Base-by-base conservation (phyloP, 2,329 filamentous ascomycete species). In the Botrytis tulipae region DNA sequence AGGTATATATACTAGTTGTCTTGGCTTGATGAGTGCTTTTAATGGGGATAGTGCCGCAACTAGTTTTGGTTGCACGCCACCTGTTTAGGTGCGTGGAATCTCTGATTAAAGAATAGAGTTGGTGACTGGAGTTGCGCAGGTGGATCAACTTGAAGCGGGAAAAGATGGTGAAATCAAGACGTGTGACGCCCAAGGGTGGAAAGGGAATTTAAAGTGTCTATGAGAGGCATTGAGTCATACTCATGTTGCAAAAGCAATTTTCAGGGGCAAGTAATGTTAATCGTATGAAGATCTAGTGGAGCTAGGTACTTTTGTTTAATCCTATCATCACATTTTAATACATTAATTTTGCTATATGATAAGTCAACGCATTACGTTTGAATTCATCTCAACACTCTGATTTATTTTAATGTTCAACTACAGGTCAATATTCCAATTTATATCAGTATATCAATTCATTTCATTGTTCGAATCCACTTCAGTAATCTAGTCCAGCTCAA, bases 1-100 rank as follows among this genome's bases (percentile, higher is more conserved):
- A 65, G 78, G 78, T 16, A 77, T 78, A 62, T 79, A 78, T 70
- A 75, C 72, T 63, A 70, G 66, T 73, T 63, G 57, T 57, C 46
- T 62, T 40, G 72, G 57, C 12, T 40, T 73, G 44, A 73, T 73
- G 7, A 40, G 54, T 29, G 72, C 66, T 20, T 73, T 73, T 42
- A 16, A 35, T 60, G 71, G 63, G 10, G 4, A 25, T 12, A 69
- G 71, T 48, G 42, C 35, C 29, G 71, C 71, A 5, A 69, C 63
- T 35, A 73, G 71, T 51, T 73, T 73, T 35, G 71, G 71, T 25
- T 73, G 71, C 35, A 22, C 51, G 6, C 3, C 46, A 1, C 71
- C 71, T 42, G 65, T 68, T 57, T 68, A 68, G 65, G 5, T 14
- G 25, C 3, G 35, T 10, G 7, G 16, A 6, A 42, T 57, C 14